These are phyloP conservation scores for Effrenium voratum DNA, from an alignment of 73 alveolate genomes.

Conservation along the genomic window DNA sequence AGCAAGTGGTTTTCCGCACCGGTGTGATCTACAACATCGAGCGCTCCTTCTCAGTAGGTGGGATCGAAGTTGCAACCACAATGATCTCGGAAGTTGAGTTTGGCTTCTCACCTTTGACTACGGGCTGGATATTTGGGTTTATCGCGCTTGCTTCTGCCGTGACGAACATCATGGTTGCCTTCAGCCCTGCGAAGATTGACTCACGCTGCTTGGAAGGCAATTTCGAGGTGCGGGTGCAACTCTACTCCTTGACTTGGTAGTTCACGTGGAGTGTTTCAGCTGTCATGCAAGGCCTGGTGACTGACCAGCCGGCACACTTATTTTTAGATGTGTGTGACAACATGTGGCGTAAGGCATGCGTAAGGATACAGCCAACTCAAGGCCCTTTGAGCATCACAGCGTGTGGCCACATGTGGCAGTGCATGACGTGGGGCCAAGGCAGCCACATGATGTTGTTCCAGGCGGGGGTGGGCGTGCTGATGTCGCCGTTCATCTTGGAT, in stretches of 20 bases:
- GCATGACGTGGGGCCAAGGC: background rate
- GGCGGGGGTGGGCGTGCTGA: background rate
- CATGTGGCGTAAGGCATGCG: background rate
- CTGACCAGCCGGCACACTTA: background rate
- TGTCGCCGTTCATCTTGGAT: background rate
- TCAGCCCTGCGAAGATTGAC: background rate
- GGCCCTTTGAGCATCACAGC: background rate
- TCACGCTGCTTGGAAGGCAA: background rate
- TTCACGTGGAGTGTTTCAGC: background rate
- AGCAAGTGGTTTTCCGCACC: background rate
- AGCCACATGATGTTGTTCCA: background rate
- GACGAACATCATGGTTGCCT: background rate
- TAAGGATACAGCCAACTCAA: too few species aligned
- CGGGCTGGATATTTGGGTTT: slow-evolving; percentile 28
- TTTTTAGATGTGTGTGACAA: background rate
- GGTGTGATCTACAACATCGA: slow-evolving; percentile 3
- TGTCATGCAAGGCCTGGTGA: background rate
- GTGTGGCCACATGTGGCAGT: background rate
- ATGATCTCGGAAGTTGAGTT: slow-evolving; percentile 26
- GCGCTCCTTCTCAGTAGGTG: slow-evolving; percentile 40
- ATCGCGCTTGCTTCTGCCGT: slow-evolving; percentile 11
- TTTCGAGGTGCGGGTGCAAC: background rate
- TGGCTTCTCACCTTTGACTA: background rate
- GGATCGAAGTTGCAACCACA: slow-evolving; percentile 47
- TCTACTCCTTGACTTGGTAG: background rate